Percentiles rank a stretch among this genome's conserved stretches.
Evolutionary conservation across 2,329 filamentous ascomycete genomes (phyloP).

Genomic region (Samsoniella hepiali): DNA sequence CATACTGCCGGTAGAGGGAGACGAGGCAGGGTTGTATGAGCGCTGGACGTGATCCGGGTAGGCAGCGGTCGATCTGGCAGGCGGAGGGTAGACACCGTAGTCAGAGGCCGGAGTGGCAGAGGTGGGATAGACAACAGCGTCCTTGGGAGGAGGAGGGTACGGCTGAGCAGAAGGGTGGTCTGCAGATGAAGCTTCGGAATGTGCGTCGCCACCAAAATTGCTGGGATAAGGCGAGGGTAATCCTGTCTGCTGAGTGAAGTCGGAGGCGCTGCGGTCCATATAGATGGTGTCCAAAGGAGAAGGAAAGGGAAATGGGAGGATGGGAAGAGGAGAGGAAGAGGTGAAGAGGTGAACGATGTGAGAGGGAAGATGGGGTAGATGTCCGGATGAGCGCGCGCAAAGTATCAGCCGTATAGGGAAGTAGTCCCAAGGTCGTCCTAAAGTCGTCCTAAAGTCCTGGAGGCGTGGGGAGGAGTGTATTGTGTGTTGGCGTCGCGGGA

Average conservation of each 20-base stretch:
- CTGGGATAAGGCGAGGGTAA: slow-evolving; percentile 71
- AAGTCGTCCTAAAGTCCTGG: slow-evolving; percentile 1
- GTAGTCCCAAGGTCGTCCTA: too few species aligned
- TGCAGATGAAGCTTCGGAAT: slow-evolving; percentile 83
- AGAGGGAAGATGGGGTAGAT: not conserved
- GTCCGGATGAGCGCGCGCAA: not conserved
- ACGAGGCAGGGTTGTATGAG: slow-evolving; percentile 74
- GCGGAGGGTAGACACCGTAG: slow-evolving; percentile 73
- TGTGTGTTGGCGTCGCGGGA: slow-evolving; percentile 7
- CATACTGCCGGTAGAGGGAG: slow-evolving; percentile 80
- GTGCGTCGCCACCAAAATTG: slow-evolving; percentile 62
- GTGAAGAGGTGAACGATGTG: slow-evolving; percentile 12
- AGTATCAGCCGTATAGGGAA: not conserved
- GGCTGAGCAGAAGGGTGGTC: slow-evolving; percentile 92
- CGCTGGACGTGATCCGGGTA: slow-evolving; percentile 88
- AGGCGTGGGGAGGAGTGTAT: slow-evolving; percentile 5
- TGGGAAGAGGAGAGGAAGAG: slow-evolving; percentile 18
- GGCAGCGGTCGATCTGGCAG: slow-evolving; percentile 70
- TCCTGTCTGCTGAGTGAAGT: slow-evolving; percentile 79
- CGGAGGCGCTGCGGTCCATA: slow-evolving; percentile 64
- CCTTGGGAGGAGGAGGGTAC: slow-evolving; percentile 77
- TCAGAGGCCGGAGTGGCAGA: slow-evolving; percentile 85
- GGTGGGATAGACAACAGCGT: slow-evolving; percentile 68
- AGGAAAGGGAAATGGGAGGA: slow-evolving; percentile 21
- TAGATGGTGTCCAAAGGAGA: slow-evolving; percentile 27